Conservation (phyloP, 805 yeast species). For the Candida succiphila region DNA sequence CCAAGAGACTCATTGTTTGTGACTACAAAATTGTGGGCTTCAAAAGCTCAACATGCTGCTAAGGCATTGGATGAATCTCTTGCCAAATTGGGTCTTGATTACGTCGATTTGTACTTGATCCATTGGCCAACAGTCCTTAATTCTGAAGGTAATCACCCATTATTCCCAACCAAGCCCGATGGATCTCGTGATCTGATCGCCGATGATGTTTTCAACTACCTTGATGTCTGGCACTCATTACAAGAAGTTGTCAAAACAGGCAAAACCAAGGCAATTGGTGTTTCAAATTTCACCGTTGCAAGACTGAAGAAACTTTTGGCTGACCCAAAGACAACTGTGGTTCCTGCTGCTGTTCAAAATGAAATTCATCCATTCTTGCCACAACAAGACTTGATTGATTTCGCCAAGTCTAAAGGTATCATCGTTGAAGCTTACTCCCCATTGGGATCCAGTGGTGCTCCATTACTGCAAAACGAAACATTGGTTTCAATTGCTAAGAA, state of each 20-base stretch:
- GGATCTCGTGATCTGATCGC: slow-evolving; percentile 25
- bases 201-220: slow-evolving; percentile 25
- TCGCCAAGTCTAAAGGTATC: slow-evolving; percentile 41
- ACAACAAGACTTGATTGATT: slow-evolving; percentile 50
- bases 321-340: slow-evolving; percentile 34
- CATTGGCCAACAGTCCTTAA: slow-evolving; percentile 54
- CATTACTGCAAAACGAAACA: slow-evolving; percentile 34
- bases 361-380: slow-evolving; percentile 71
- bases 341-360: slow-evolving; percentile 68
- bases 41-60: slow-evolving; percentile 27
- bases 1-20: slow-evolving; percentile 44
- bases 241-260: slow-evolving; percentile 48
- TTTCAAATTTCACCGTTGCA: slow-evolving; percentile 59
- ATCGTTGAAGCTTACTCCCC: slow-evolving; percentile 73
- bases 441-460: slow-evolving; percentile 53
- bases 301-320: slow-evolving; percentile 43
- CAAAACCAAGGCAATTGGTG: slow-evolving; percentile 61
- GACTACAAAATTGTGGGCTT: slow-evolving; percentile 55
- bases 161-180: slow-evolving; percentile 24
- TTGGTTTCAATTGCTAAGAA: slow-evolving; percentile 36
- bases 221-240: slow-evolving; percentile 58
- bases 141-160: slow-evolving; percentile 22
- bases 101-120: slow-evolving; percentile 55
- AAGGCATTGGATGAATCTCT: slow-evolving; percentile 42
- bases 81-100: slow-evolving; percentile 41